These are phyloP conservation scores for Lachnellula cervina DNA, from an alignment of 2,329 filamentous ascomycete species.

Conservation along the genomic window DNA sequence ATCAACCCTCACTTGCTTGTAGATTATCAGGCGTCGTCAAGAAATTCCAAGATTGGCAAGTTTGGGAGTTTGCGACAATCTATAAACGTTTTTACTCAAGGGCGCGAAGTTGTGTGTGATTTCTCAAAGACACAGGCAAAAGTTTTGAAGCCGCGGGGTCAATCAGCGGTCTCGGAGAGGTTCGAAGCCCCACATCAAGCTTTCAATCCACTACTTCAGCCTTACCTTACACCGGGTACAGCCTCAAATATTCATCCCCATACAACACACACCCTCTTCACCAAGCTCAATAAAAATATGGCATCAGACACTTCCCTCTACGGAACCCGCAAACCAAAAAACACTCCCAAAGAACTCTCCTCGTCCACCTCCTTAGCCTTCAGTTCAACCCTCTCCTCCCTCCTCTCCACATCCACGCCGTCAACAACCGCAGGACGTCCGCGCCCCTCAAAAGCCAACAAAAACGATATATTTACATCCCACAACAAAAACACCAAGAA, in stretches of 20 bases:
- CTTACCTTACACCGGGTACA: background rate
- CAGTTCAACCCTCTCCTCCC: conserved; percentile 77
- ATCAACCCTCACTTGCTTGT: background rate
- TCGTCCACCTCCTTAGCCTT: conserved; percentile 76
- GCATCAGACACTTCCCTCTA: conserved; percentile 65
- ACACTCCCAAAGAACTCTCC: conserved; percentile 60
- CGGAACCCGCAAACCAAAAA: conserved; percentile 67
- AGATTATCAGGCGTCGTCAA: no score
- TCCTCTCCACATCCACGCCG: conserved; percentile 58
- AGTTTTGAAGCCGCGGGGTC: no score
- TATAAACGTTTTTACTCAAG: no score
- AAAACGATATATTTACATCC: conserved; percentile 64
- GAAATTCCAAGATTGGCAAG: no score
- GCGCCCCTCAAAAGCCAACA: conserved; percentile 47
- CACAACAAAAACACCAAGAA: conserved; percentile 60
- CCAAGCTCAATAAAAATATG: conserved; percentile 8
- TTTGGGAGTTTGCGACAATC: no score
- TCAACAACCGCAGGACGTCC: conserved; percentile 44
- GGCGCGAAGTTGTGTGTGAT: no score
- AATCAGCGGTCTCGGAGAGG: no score
- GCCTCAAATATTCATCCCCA: background rate
- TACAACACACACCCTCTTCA: background rate
- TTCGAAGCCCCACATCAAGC: no score
- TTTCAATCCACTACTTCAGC: background rate
- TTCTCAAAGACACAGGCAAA: no score